Conservation (phyloP, 805 yeast species). For the Candida caryicola region DNA sequence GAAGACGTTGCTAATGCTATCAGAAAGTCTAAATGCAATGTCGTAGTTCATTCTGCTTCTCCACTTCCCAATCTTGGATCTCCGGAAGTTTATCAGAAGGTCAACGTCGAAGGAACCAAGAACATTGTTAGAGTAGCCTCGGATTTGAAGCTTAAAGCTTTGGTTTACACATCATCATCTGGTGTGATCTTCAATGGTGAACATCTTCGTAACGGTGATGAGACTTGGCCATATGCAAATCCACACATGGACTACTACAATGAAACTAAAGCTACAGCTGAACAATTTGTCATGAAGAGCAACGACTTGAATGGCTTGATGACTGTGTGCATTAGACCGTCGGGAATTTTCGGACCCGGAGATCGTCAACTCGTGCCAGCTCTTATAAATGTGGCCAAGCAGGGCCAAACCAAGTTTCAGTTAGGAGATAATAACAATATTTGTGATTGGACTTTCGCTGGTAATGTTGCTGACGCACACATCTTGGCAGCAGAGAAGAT, state of each 20-base stretch:
- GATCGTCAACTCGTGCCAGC: constrained; percentile 97
- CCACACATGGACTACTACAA: constrained; percentile 96
- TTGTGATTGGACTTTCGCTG: constrained; percentile 97
- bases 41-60: constrained; percentile 92
- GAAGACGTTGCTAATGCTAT: constrained; percentile 68
- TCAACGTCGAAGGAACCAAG: constrained; percentile 85
- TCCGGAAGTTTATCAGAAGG: constrained; percentile 81
- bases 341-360: constrained; percentile 98
- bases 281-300: constrained; percentile 71
- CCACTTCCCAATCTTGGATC: constrained; percentile 82
- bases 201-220: constrained; percentile 89
- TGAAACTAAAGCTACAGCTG: constrained; percentile 91
- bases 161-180: constrained; percentile 95
- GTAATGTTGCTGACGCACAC: constrained; percentile 96
- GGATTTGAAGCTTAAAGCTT: constrained; percentile 51
- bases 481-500: constrained; percentile 84
- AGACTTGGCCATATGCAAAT: constrained; percentile 87
- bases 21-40: constrained; percentile 55
- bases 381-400: constrained; percentile 71
- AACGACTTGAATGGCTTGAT: constrained; percentile 56
- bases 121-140: constrained; percentile 67
- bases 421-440: constrained; percentile 91
- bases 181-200: constrained; percentile 97
- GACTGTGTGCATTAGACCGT: constrained; percentile 91
- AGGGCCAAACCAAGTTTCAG: constrained; percentile 89